A percentile compares a stretch with the other conserved stretches of the same genome.
Conservation (phyloP, 768 basidiomycete species). For the Clavulina sp. region DNA sequence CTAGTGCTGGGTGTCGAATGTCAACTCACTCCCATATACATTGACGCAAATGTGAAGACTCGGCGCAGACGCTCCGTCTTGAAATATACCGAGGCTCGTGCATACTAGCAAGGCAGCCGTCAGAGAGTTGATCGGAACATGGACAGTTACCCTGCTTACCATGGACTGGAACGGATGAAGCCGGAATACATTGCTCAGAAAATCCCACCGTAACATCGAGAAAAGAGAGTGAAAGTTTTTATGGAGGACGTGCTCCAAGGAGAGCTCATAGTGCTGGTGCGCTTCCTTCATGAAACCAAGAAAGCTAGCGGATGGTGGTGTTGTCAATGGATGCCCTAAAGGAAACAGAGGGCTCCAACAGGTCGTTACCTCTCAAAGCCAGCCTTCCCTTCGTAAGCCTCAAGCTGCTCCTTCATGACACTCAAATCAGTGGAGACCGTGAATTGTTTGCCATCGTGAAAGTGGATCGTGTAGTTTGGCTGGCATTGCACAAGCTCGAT, state of each 20-base stretch:
- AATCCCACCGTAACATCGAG: conserved; percentile 12
- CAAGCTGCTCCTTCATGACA: background rate
- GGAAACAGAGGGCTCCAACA: background rate
- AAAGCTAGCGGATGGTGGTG: conserved; percentile 7
- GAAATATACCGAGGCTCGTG: background rate
- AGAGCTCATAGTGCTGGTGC: conserved; percentile 21
- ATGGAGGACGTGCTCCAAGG: conserved; percentile 22
- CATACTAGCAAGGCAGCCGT: background rate
- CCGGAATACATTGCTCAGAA: background rate
- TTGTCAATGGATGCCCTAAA: background rate
- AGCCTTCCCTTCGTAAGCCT: background rate
- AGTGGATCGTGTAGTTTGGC: conserved; percentile 26
- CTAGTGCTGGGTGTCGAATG: too few species aligned
- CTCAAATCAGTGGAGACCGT: background rate
- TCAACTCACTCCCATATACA: background rate
- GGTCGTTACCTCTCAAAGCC: background rate
- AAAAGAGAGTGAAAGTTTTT: conserved; percentile 21
- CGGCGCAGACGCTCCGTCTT: background rate
- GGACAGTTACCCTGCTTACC: background rate
- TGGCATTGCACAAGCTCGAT: conserved; percentile 25
- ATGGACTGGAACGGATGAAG: background rate
- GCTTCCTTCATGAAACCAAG: conserved; percentile 18
- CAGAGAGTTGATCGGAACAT: background rate
- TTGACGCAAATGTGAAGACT: background rate
- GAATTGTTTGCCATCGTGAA: conserved; percentile 24